phyloP scores from a whole-genome alignment of 179 eudicot species.

The Spinacia oleracea region DNA sequence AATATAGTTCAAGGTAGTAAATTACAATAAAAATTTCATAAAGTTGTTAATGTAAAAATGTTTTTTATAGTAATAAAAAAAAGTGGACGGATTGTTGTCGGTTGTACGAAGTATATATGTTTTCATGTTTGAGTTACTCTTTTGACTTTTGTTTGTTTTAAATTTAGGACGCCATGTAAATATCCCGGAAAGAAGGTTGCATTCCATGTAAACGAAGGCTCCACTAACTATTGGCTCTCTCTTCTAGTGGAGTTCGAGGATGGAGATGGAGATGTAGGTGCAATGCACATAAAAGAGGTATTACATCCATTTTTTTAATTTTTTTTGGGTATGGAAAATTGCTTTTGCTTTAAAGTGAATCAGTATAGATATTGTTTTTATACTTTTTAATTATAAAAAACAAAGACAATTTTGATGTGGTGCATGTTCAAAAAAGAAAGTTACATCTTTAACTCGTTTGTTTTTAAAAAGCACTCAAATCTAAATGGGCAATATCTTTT shows the following conservation, averaged over 20 bases:
- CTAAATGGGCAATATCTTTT: conserved; percentile 24
- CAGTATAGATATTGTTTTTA: too few relatives aligned
- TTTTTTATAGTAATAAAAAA: too few relatives aligned
- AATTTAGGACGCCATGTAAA: conserved; percentile 80
- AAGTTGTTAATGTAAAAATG: too few relatives aligned
- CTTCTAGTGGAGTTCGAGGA: conserved; percentile 82
- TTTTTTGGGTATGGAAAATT: too few relatives aligned
- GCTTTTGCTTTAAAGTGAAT: too few relatives aligned
- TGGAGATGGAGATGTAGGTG: conserved; percentile 93
- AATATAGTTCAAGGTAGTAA: too few relatives aligned
- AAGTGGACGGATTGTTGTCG: too few relatives aligned
- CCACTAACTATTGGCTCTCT: conserved; percentile 91
- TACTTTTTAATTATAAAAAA: too few relatives aligned
- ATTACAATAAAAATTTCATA: too few relatives aligned
- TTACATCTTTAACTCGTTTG: not conserved
- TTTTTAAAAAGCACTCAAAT: conserved; percentile 23
- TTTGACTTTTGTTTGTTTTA: not conserved
- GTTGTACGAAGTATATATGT: too few relatives aligned
- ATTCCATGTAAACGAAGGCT: conserved; percentile 89
- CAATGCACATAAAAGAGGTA: conserved; percentile 96
- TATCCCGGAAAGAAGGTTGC: conserved; percentile 81
- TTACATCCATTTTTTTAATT: too few relatives aligned
- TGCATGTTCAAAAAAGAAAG: conserved; percentile 14
- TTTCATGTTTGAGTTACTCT: not conserved
- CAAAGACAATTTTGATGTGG: not conserved